Percentiles rank a stretch among this genome's conserved stretches.
phyloP scores from a whole-genome alignment of 139 green algal genomes.

The Raphidocelis subcapitata region DNA sequence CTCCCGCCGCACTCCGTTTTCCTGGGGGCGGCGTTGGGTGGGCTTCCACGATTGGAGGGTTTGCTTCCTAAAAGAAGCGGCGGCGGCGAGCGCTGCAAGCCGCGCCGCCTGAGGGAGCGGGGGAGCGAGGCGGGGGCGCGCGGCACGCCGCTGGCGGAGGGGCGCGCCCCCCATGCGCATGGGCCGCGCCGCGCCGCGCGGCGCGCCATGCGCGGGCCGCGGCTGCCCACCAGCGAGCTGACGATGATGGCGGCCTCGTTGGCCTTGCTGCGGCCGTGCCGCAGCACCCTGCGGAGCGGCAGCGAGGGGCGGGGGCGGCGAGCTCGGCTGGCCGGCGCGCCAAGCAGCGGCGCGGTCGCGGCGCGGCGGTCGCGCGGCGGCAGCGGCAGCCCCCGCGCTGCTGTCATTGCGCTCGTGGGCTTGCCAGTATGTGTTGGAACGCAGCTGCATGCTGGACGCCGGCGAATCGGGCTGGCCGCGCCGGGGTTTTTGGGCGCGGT shows the following conservation, averaged over 20 bases:
- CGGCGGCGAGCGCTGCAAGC: too few relatives aligned
- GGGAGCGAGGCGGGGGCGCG: background rate
- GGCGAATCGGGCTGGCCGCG: too few relatives aligned
- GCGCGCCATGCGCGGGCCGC: too few relatives aligned
- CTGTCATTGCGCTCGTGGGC: background rate
- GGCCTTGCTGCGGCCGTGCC: conserved; percentile 42
- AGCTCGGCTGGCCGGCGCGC: background rate
- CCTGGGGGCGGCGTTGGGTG: conserved; percentile 27
- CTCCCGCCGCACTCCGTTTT: conserved; percentile 31
- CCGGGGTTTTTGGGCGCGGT: too few relatives aligned
- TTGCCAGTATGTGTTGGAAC: conserved; percentile 7
- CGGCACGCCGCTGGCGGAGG: background rate
- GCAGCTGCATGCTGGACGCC: background rate
- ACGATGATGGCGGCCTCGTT: conserved; percentile 53
- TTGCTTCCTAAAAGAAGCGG: too few relatives aligned
- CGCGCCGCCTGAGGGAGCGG: too few relatives aligned
- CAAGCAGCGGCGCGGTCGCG: background rate
- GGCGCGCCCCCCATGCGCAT: too few relatives aligned
- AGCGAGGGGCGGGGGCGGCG: background rate
- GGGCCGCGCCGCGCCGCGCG: background rate
- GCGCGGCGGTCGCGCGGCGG: background rate
- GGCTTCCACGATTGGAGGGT: too few relatives aligned
- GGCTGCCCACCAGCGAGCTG: conserved; percentile 12
- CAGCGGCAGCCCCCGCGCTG: background rate
- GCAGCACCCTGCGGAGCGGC: conserved; percentile 44